Evolutionary conservation across 257 asterid genomes (phyloP), one percentile per base, ranked within the genome.

Genomic region (Jacaranda copaia): DNA sequence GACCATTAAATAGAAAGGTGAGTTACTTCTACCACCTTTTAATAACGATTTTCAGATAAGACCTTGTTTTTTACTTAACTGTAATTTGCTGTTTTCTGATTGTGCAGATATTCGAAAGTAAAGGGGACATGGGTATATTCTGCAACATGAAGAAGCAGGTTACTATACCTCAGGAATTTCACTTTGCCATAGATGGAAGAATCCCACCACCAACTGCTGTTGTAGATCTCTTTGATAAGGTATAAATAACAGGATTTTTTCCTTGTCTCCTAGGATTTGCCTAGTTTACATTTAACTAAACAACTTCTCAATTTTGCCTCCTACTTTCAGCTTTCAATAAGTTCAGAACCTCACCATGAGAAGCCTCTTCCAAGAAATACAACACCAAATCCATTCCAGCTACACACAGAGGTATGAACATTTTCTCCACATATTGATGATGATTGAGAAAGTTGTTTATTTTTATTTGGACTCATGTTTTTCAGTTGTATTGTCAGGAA

Each of bases 1-100:
- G 93, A 70, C 99, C 97, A 55, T 78, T 95, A 80, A 95, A 95
- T 79, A 93, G 82, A 84, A 95, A 93, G 97, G 98, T 93, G 81
- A 10, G 14, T 48, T 40, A 10, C 5, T 7, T 43, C 9, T 48
- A 36, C 72, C 67, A 18, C 52, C 46, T 35, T 42, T 10, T 79
- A 16, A 19, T 61, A 72, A 53, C 25, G 15, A 35, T n/a, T 38
- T n/a, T 45, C 20, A 1, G 58, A n/a, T 7, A 13, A 49, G 72
- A 40, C 20, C 20, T 57, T 53, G 19, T 71, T 15, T 70, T 12
- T 76, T 49, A 16, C 36, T 68, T 18, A 49, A 52, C 43, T 1
- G 12, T 69, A 63, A 73, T 66, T 19, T 53, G 40, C 73, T 58
- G 1, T 59, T 40, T 70, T 35, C 5, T 7, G 7, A 16, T 64